Conservation (phyloP, 805 yeast species). For the Kockiozyma suomiensis region DNA sequence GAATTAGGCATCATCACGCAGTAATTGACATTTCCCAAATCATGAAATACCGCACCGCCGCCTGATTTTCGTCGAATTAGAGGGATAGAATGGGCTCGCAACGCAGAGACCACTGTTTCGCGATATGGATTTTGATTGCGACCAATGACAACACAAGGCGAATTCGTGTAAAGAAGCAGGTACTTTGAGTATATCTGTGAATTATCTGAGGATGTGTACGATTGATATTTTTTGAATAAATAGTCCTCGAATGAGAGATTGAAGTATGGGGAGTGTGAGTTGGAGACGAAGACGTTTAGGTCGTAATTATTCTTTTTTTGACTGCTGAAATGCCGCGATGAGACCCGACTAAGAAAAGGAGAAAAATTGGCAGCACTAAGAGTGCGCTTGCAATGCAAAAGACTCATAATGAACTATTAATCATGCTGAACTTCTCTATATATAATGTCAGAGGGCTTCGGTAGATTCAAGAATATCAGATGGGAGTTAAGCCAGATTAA, state of each 20-base stretch:
- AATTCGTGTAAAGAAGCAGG: conserved; percentile 71
- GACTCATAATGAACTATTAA: background rate
- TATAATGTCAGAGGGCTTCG: too few relatives aligned
- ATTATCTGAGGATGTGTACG: conserved; percentile 4
- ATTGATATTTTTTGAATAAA: conserved; percentile 58
- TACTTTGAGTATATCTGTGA: conserved; percentile 45
- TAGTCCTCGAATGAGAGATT: conserved; percentile 84
- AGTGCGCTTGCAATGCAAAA: too few relatives aligned
- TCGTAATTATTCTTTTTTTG: background rate
- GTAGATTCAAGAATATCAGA: too few relatives aligned
- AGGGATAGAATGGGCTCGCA: conserved; percentile 58
- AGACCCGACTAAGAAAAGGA: background rate
- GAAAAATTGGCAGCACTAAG: too few relatives aligned
- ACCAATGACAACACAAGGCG: conserved; percentile 90
- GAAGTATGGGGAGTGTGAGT: conserved; percentile 63
- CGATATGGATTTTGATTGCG: conserved; percentile 95
- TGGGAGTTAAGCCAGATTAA: background rate
- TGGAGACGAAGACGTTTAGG: conserved; percentile 63
- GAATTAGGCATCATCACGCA: conserved; percentile 73
- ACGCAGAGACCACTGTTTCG: conserved; percentile 67
- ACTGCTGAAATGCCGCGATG: background rate
- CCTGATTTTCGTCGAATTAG: conserved; percentile 81
- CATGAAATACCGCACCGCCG: conserved; percentile 98
- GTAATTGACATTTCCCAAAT: conserved; percentile 82
- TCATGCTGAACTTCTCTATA: background rate